Evolutionary conservation across 139 green algal genomes (phyloP), one percentile per base, ranked within the genome.

Genomic region (Closterium sp.): DNA sequence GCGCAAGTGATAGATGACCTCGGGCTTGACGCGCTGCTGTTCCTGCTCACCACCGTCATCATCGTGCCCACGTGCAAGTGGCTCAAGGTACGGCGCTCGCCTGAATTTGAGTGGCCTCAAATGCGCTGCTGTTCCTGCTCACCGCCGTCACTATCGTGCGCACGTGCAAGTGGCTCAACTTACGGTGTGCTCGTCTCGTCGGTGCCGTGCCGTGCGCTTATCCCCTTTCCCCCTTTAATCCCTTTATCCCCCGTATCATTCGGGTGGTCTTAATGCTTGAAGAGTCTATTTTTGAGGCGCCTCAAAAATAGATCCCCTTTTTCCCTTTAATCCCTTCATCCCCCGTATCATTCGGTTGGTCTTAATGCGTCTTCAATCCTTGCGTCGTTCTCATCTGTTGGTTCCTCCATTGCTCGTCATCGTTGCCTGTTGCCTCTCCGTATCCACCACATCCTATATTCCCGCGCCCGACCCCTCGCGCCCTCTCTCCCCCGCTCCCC

Each of bases 21-120:
- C 9, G 85, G 85, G 7, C 32, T 88, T 6, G 85, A 88, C 85
- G 34, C 85, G 25, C 85, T 88, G 31, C 31, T 36, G 30, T 36
- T 88, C 33, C 33, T 88, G 33, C 30, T 88, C 85, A 55, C 85
- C 85, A 88, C 85, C 1, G 85, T 88, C 31, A 31, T 88, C 85
- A 33, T 88, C 85, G 85, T 88, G 4, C 85, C 85, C 85, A 88
- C 85, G n/a, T 88, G 33, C 85, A 88, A 36, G n/a, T 30, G 25
- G 32, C 33, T 88, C 32, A 88, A 88, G 33, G 33, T 88, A 66
- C 38, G 55, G 23, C 23, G 25, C 55, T 76, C 55, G 12, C 43
- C 23, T 69, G 43, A 69, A 28, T 69, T 28, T 28, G 43, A n/a
- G n/a, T n/a, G n/a, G n/a, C n/a, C n/a, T n/a, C n/a, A n/a, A n/a